Evolutionary conservation across 139 green algal species (phyloP).

Genomic region (Desmodesmus armatus): DNA sequence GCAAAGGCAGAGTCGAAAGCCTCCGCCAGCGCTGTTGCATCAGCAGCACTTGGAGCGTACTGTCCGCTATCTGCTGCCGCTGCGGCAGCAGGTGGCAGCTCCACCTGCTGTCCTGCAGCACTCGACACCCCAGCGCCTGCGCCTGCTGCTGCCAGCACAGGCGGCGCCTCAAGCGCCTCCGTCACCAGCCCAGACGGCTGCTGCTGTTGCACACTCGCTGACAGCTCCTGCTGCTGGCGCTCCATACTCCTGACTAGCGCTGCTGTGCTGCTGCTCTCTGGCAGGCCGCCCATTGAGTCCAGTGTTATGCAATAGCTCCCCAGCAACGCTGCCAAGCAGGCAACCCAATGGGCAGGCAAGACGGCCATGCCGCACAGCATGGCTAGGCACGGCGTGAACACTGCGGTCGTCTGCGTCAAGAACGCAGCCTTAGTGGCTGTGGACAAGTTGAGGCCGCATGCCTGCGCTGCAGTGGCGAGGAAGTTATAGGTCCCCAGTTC

Average conservation of each 20-base stretch:
- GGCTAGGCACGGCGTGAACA: slow-evolving; percentile 62
- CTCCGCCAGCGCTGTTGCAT: too few species aligned
- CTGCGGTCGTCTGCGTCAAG: slow-evolving; percentile 62
- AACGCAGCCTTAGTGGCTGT: slow-evolving; percentile 67
- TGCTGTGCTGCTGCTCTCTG: slow-evolving; percentile 2
- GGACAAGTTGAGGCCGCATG: slow-evolving; percentile 52
- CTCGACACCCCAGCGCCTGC: too few species aligned
- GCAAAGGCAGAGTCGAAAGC: too few species aligned
- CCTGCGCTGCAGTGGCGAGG: slow-evolving; percentile 54
- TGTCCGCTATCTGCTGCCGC: too few species aligned
- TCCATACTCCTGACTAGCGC: background rate
- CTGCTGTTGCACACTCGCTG: background rate
- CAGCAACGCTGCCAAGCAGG: slow-evolving; percentile 51
- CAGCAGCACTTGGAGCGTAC: too few species aligned
- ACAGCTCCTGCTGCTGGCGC: slow-evolving; percentile 24
- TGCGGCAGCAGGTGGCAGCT: too few species aligned
- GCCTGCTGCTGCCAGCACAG: too few species aligned
- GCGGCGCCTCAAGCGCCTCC: too few species aligned
- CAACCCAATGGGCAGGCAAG: slow-evolving; percentile 44
- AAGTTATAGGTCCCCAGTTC: slow-evolving; percentile 63
- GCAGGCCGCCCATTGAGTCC: slow-evolving; percentile 31
- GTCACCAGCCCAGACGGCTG: background rate
- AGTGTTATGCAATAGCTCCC: slow-evolving; percentile 61
- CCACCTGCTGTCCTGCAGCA: too few species aligned
- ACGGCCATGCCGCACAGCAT: slow-evolving; percentile 55